These are phyloP conservation scores for Gastrolobium bilobum DNA, from an alignment of 306 rosid genomes.

Conservation along the genomic window DNA sequence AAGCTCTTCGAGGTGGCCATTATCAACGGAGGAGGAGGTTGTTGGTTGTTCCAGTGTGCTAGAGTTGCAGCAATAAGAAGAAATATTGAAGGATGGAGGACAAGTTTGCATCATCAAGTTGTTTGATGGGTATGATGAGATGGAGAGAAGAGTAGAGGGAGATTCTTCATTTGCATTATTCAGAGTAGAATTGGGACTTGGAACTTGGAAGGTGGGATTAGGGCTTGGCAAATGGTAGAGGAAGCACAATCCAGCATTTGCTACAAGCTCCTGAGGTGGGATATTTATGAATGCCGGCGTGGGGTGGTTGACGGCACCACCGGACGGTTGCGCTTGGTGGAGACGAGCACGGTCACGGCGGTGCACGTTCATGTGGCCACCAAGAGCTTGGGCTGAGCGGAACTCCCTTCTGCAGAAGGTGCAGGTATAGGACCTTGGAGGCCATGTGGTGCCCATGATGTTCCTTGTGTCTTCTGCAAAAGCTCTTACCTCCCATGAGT, in stretches of 20 bases:
- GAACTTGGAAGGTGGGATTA: conserved; percentile 14
- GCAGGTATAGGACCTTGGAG: conserved; percentile 93
- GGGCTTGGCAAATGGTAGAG: conserved; percentile 83
- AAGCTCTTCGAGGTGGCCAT: conserved; percentile 65
- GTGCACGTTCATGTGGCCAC: conserved; percentile 99
- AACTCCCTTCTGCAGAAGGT: conserved; percentile 87
- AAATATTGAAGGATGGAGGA: conserved; percentile 36
- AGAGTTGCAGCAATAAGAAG: conserved; percentile 34
- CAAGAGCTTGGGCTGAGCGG: conserved; percentile 94
- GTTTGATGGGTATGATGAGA: conserved; percentile 56
- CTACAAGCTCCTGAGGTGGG: conserved; percentile 69
- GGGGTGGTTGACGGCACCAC: neutral
- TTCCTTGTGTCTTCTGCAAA: conserved; percentile 90
- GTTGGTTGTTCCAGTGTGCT: conserved; percentile 48
- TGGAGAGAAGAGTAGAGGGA: conserved; percentile 73
- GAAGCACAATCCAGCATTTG: conserved; percentile 69
- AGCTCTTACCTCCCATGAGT: conserved; percentile 93
- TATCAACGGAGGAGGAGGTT: conserved; percentile 38
- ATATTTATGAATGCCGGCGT: conserved; percentile 45
- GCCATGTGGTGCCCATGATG: conserved; percentile 90
- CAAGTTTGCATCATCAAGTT: conserved; percentile 46
- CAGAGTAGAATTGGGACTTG: too few species aligned
- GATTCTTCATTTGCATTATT: conserved; percentile 44
- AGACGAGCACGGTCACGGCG: conserved; percentile 98
- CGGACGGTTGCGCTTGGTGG: conserved; percentile 57